Evolutionary conservation across 306 rosid species (phyloP).

Genomic region (Dryas drummondii): DNA sequence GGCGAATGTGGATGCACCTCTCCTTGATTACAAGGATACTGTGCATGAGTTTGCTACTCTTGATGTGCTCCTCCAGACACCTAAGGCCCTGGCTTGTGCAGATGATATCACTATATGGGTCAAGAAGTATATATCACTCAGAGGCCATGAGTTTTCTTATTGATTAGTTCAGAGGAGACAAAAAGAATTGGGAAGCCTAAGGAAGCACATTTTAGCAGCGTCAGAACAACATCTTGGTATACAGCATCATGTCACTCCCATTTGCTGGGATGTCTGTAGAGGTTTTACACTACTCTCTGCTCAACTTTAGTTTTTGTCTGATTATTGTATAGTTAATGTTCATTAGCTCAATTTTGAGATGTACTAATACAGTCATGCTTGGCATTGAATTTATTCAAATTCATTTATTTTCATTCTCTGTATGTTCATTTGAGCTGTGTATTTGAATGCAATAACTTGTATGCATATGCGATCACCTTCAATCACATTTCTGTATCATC

Average conservation of each 20-base stretch:
- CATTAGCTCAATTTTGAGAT: not conserved
- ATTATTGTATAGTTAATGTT: not conserved
- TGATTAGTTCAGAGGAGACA: slow-evolving; percentile 11
- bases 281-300: not conserved
- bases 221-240: slow-evolving; percentile 8
- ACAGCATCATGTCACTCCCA: not conserved
- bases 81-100: slow-evolving; percentile 32
- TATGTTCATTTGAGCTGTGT: not conserved
- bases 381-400: not conserved
- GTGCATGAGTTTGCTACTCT: slow-evolving; percentile 42
- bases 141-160: slow-evolving; percentile 39
- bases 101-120: slow-evolving; percentile 38
- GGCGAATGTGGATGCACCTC: slow-evolving; percentile 32
- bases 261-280: not conserved
- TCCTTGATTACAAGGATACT: slow-evolving; percentile 31
- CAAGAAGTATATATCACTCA: slow-evolving; percentile 32
- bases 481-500: no score
- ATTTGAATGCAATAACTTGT: not conserved
- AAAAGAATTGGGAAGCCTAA: not conserved
- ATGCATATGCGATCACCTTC: no score
- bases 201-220: not conserved
- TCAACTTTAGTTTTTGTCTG: not conserved
- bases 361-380: not conserved
- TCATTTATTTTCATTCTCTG: not conserved
- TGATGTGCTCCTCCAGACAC: slow-evolving; percentile 34